Evolutionary conservation across 371 early-diverging fungal species (phyloP).

Genomic region (Basidiobolus meristosporus): DNA sequence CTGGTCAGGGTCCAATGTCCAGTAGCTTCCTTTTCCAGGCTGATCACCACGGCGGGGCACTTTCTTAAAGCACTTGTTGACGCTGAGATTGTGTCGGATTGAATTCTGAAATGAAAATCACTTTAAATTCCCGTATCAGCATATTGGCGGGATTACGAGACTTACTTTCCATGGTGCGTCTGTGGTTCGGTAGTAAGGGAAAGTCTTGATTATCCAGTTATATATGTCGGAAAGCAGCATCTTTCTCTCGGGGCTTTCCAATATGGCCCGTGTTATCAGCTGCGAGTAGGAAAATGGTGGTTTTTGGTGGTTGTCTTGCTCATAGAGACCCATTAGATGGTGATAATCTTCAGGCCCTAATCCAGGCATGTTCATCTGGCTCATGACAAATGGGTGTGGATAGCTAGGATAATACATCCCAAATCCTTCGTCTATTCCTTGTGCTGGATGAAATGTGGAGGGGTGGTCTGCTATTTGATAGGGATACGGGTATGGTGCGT

Average conservation of each 20-base stretch:
- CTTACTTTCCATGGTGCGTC: constrained; percentile 56
- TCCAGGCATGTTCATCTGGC: too few relatives aligned
- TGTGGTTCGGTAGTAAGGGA: constrained; percentile 56
- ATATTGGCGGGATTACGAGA: too few relatives aligned
- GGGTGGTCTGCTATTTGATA: too few relatives aligned
- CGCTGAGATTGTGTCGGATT: constrained; percentile 93
- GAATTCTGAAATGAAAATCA: constrained; percentile 52
- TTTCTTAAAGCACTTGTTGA: constrained; percentile 86
- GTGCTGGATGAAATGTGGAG: too few relatives aligned
- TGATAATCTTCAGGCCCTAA: too few relatives aligned
- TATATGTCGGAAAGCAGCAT: constrained; percentile 87
- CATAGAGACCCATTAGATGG: too few relatives aligned
- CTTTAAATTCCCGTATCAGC: too few relatives aligned
- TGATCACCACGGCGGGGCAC: constrained; percentile 76
- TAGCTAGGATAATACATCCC: too few relatives aligned
- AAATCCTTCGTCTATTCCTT: too few relatives aligned
- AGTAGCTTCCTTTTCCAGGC: constrained; percentile 94
- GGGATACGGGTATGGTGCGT: too few relatives aligned
- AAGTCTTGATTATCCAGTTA: constrained; percentile 63
- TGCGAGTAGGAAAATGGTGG: constrained; percentile 90
- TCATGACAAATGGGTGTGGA: too few relatives aligned
- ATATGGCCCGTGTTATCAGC: constrained; percentile 80
- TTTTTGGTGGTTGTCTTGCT: constrained; percentile 11
- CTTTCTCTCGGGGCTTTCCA: constrained; percentile 42
- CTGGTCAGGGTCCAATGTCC: constrained; percentile 46